phyloP scores from a whole-genome alignment of 139 green algal genomes.

The Medakamo hakoo region DNA sequence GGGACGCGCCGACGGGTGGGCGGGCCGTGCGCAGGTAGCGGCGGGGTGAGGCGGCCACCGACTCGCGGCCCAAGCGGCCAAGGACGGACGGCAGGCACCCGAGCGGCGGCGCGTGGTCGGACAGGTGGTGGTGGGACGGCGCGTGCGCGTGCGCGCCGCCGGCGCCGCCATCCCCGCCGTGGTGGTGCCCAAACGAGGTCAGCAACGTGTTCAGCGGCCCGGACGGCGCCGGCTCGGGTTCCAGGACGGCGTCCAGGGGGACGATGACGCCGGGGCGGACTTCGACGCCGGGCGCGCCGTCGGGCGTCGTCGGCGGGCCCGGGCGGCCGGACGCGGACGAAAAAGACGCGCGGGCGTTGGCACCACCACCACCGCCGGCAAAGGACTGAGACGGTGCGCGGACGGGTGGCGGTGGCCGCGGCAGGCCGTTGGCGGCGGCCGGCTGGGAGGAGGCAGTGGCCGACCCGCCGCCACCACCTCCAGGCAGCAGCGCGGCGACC shows the following conservation, averaged over 20 bases:
- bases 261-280: background rate
- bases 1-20: background rate
- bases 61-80: background rate
- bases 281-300: background rate
- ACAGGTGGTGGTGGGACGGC: too few species aligned
- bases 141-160: too few species aligned
- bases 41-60: too few species aligned
- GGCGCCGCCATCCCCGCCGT: too few species aligned
- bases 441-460: too few species aligned
- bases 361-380: too few species aligned
- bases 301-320: background rate
- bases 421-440: too few species aligned
- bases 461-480: too few species aligned
- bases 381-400: background rate
- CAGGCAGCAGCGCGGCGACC: too few species aligned
- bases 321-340: background rate
- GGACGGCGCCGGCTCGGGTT: background rate
- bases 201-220: too few species aligned
- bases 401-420: background rate
- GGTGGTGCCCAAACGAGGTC: too few species aligned
- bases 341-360: background rate
- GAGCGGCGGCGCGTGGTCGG: too few species aligned
- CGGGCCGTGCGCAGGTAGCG: background rate
- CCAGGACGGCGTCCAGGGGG: background rate
- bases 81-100: background rate